Evolutionary conservation across 108 stramenopile genomes (phyloP), one percentile per base, ranked within the genome.

Genomic region (Stephanodiscus triporus): DNA sequence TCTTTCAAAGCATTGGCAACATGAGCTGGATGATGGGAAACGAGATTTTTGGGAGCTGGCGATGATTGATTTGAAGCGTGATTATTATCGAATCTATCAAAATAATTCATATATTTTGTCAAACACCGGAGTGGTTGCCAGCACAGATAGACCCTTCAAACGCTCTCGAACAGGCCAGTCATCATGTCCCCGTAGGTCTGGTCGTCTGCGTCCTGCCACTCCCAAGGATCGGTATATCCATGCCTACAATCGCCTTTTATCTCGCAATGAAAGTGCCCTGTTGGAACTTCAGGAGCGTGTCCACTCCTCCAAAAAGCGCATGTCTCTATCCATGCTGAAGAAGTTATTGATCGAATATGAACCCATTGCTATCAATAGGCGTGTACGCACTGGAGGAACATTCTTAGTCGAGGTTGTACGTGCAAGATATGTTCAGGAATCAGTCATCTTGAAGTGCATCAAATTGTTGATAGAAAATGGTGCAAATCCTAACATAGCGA

Each of bases 371-470:
- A 81, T 91, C 56, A 94, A 94, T 65, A 68, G 80, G 48, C 68
- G 70, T 13, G 84, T 85, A 43, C 80, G 78, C n/a, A 85, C 82
- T 37, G 93, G 93, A 1, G 91, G 91, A 26, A 88, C 88, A 17
- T 92, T 88, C 77, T 72, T 94, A 59, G 91, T 92, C 10, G 93
- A 94, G 73, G 70, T 87, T 30, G 88, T 88, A 69, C 88, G 93
- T 22, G 81, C 88, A 6, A 78, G 88, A 42, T 78, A 89, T 69
- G 81, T 84, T 10, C 78, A 66, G 13, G 84, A 89, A 75, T 61
- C 66, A 34, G 76, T 64, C 17, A 88, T 94, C 61, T 57, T 94
- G 9, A 77, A 78, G 48, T 94, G 91, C 60, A 75, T 91, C 10
- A 88, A 89, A 76, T 78, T 88, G 42, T 68, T 94, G 58, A 76